A percentile compares a stretch with the other conserved stretches of the same genome.
Evolutionary conservation across 2,329 filamentous ascomycete species (phyloP).

Genomic region (Graphilbum ipis-grandicollis): DNA sequence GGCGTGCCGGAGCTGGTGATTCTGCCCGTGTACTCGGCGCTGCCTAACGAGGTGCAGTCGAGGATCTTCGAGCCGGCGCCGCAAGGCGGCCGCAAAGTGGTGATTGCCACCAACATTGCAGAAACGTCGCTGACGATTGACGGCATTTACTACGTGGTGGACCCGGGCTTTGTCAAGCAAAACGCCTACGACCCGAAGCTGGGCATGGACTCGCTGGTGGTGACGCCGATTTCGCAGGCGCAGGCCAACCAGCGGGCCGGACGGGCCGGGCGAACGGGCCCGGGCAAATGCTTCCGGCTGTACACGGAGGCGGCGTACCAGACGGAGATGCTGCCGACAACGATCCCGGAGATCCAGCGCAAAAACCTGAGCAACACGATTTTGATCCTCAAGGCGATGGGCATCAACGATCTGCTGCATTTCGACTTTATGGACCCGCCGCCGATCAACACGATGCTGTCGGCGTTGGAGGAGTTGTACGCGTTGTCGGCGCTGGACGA

Average conservation of each 20-base stretch:
- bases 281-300: conserved; percentile 86
- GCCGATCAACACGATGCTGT: conserved; percentile 94
- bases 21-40: conserved; percentile 84
- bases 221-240: conserved; percentile 91
- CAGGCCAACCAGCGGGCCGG: conserved; percentile 91
- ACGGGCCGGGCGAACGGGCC: conserved; percentile 82
- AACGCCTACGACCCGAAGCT: conserved; percentile 94
- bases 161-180: conserved; percentile 95
- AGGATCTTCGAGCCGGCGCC: conserved; percentile 89
- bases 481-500: conserved; percentile 83
- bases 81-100: conserved; percentile 72
- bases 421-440: conserved; percentile 99
- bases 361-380: conserved; percentile 89
- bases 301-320: conserved; percentile 95
- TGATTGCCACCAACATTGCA: conserved; percentile 96
- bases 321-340: conserved; percentile 90
- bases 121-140: conserved; percentile 98
- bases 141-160: conserved; percentile 91
- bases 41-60: conserved; percentile 87
- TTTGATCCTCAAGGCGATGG: conserved; percentile 97
- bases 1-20: conserved; percentile 85
- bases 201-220: conserved; percentile 91
- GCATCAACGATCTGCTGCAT: conserved; percentile 90
- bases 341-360: conserved; percentile 89
- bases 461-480: conserved; percentile 87